Conservation (phyloP, 2,329 filamentous ascomycete species). For the Xenoacremonium recifei region DNA sequence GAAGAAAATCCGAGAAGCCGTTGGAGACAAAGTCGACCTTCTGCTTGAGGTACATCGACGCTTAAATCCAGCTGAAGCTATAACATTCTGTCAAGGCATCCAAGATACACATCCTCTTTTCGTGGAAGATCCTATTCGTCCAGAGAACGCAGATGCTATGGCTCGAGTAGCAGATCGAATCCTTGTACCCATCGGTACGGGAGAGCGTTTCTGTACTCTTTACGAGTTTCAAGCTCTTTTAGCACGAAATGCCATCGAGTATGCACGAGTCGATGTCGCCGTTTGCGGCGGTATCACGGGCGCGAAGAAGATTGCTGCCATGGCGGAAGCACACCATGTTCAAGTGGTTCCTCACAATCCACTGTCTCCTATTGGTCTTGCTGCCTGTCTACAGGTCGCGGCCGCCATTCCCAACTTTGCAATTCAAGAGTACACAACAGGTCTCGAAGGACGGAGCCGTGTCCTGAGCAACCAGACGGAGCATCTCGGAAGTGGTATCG, state of each 20-base stretch:
- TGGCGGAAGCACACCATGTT: slow-evolving; percentile 12
- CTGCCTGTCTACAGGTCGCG: slow-evolving; percentile 9
- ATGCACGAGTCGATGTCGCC: slow-evolving; percentile 7
- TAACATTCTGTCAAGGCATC: slow-evolving; percentile 5
- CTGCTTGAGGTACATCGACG: slow-evolving; percentile 4
- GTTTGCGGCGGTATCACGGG: slow-evolving; percentile 12
- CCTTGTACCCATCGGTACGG: slow-evolving; percentile 6
- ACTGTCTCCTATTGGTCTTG: slow-evolving; percentile 9
- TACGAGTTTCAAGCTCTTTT: slow-evolving; percentile 11
- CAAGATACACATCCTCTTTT: slow-evolving; percentile 1
- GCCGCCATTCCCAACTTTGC: slow-evolving; percentile 12
- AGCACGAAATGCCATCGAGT: slow-evolving; percentile 3
- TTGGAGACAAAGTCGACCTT: slow-evolving; percentile 2
- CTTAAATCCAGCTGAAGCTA: slow-evolving; percentile 2
- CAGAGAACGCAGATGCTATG: slow-evolving; percentile 13
- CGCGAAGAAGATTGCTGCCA: slow-evolving; percentile 11
- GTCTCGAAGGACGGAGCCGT: slow-evolving; percentile 1
- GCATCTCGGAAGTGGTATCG: neutral
- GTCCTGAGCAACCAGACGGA: neutral
- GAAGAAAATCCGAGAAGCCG: slow-evolving; percentile 1
- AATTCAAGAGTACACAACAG: slow-evolving; percentile 10
- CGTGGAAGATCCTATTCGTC: slow-evolving; percentile 12
- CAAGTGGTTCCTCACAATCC: slow-evolving; percentile 10
- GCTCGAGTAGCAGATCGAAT: slow-evolving; percentile 7
- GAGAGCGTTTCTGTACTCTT: slow-evolving; percentile 10